phyloP scores from a whole-genome alignment of 768 basidiomycete species.

The Rhodotorula paludigena region DNA sequence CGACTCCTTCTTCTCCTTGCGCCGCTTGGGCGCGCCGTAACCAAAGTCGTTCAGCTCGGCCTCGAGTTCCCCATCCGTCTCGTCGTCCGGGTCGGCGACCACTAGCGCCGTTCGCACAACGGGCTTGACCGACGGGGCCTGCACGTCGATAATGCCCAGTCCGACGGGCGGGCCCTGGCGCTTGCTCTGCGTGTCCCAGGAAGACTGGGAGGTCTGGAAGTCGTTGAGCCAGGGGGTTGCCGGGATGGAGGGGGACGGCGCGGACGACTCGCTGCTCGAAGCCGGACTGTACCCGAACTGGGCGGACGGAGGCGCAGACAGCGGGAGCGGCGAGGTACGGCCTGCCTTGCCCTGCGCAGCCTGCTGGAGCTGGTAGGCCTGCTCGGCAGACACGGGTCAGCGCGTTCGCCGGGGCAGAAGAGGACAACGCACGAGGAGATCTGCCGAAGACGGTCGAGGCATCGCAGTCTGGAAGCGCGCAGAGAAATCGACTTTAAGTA shows the following conservation, averaged over 20 bases:
- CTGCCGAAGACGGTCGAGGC: background rate
- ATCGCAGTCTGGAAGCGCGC: background rate
- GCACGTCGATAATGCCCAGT: background rate
- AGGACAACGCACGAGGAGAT: conserved; percentile 6
- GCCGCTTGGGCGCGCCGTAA: conserved; percentile 10
- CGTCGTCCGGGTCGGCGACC: background rate
- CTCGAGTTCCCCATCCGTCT: conserved; percentile 21
- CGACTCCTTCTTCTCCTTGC: conserved; percentile 24
- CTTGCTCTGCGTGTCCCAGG: background rate
- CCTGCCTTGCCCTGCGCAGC: background rate
- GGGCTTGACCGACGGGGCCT: background rate
- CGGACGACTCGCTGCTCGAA: background rate
- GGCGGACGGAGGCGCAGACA: background rate
- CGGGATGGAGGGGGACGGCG: background rate
- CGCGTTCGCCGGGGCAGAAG: background rate
- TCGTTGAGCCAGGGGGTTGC: background rate
- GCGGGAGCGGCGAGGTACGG: background rate
- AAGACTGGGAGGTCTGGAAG: too few species aligned
- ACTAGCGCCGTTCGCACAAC: background rate
- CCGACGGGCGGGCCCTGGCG: background rate
- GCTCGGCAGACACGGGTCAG: background rate
- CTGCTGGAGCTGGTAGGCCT: conserved; percentile 19
- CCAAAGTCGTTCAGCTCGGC: conserved; percentile 29
- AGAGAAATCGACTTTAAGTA: background rate
- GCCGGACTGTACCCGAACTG: background rate